Conservation (phyloP, 78 protist species). For the Chrysochromulina tobinii region DNA sequence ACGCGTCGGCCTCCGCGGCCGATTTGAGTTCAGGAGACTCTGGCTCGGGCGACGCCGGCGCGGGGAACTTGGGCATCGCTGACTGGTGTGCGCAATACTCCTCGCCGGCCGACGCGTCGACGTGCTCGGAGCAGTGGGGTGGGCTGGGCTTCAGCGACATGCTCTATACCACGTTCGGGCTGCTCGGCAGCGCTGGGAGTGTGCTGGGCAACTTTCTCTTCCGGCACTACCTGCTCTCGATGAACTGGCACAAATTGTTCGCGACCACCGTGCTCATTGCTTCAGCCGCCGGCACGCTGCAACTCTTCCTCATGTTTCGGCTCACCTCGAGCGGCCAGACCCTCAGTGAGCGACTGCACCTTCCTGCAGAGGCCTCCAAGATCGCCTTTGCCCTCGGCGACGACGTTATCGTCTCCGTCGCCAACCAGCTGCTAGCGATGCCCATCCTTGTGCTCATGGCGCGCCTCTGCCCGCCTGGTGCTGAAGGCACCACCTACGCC, state of each 20-base stretch:
- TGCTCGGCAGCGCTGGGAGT: too few species aligned
- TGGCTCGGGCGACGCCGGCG: too few species aligned
- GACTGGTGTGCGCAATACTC: too few species aligned
- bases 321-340: neutral
- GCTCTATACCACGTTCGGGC: too few species aligned
- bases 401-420: neutral
- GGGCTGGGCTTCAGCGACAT: too few species aligned
- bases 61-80: too few species aligned
- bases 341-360: too few species aligned
- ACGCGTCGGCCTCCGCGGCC: too few species aligned
- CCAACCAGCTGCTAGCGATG: neutral
- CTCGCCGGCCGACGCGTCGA: too few species aligned
- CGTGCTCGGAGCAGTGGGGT: too few species aligned
- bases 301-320: neutral
- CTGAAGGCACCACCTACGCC: neutral
- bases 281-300: neutral
- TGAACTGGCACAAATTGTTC: neutral
- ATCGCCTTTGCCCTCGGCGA: neutral
- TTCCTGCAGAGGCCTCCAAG: neutral
- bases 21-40: too few species aligned
- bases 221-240: neutral
- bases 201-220: neutral
- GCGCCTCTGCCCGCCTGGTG: slow-evolving; percentile 1
- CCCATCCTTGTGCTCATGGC: neutral
- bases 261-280: neutral